Base-by-base conservation (phyloP, 805 yeast genomes). In the Candida pseudofarinosa region DNA sequence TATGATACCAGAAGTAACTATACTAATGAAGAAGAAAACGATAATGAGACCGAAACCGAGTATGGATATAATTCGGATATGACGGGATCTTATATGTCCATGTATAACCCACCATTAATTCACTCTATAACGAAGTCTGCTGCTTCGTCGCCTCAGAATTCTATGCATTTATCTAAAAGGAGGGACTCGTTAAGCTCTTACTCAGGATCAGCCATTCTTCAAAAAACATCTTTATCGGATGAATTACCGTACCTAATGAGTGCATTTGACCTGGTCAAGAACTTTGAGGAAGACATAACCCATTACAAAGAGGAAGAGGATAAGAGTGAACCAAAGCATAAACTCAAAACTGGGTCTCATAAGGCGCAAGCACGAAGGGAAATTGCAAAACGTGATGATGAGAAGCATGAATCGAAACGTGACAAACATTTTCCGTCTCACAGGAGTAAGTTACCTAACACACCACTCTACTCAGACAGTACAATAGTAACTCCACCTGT, bases 161-260 rank as follows among this genome's bases (percentile, higher is more conserved):
- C 33, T 39, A 33, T 41, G 4, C 36, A 41, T 5, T 38, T 38
- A 17, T 19, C 35, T 18, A 20, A 35, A 5, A 52, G 66, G 40
- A 51, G 61, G 19, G 67, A 62, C 28, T 58, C 65, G 17, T 38
- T 55, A 12, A 50, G 63, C 3, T 59, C 67, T 2, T 38, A 58
- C 14, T 51, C 64, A 3, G 57, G 70, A 2, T 62, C 76, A 1
- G 55, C 71, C 28, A 54, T 64, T 45, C 62, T 72, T 45, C 76
- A 71, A 33, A 71, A 70, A 47, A 73, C 85, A 0, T 76, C 84
- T 5, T 63, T 84, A 13, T 55, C 81, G 1, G 84, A 80, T 39
- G 86, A 83, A 54, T 57, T 84, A 47, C 91, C 91, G 1, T 74
- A 74, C 45, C 60, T 84, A 53, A 67, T 83, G 74, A 69, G 77